A percentile compares a stretch with the other conserved stretches of the same genome.
phyloP scores from a whole-genome alignment of 495 filamentous ascomycete species.

The Elaphomyces granulatus region DNA sequence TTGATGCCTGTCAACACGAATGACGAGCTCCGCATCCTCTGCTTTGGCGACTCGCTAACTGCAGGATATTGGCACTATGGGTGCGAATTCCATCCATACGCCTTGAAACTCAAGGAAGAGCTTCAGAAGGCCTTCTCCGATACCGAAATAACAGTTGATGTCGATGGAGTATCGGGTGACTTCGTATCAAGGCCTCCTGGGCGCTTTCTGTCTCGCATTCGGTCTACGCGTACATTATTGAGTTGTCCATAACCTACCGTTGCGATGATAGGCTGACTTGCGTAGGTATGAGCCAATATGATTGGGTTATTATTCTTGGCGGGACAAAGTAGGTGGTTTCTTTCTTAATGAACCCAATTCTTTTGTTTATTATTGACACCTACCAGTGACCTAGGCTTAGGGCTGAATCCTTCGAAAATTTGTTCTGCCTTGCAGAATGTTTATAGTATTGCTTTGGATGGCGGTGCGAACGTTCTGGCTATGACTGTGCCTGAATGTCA shows the following conservation, averaged over 20 bases:
- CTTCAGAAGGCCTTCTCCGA: slow-evolving; percentile 3
- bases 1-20: background rate
- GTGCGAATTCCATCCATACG: slow-evolving; percentile 37
- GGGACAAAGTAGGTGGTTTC: slow-evolving; percentile 45
- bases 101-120: slow-evolving; percentile 13
- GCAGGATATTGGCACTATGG: slow-evolving; percentile 37
- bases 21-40: slow-evolving; percentile 29
- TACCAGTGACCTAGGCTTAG: too few relatives aligned
- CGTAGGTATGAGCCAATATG: slow-evolving; percentile 11
- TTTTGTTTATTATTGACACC: too few relatives aligned
- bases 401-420: too few relatives aligned
- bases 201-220: slow-evolving; percentile 23
- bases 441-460: too few relatives aligned
- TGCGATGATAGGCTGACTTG: background rate
- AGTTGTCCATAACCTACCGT: too few relatives aligned
- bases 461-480: slow-evolving; percentile 42
- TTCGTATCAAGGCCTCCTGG: slow-evolving; percentile 27
- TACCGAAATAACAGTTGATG: slow-evolving; percentile 13
- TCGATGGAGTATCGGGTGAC: slow-evolving; percentile 38
- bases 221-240: too few relatives aligned
- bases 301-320: slow-evolving; percentile 36
- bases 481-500: slow-evolving; percentile 44
- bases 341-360: too few relatives aligned
- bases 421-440: too few relatives aligned
- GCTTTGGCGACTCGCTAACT: slow-evolving; percentile 52